Base-by-base conservation (phyloP, 2,329 filamentous ascomycete genomes). In the Sporothrix globosa region DNA sequence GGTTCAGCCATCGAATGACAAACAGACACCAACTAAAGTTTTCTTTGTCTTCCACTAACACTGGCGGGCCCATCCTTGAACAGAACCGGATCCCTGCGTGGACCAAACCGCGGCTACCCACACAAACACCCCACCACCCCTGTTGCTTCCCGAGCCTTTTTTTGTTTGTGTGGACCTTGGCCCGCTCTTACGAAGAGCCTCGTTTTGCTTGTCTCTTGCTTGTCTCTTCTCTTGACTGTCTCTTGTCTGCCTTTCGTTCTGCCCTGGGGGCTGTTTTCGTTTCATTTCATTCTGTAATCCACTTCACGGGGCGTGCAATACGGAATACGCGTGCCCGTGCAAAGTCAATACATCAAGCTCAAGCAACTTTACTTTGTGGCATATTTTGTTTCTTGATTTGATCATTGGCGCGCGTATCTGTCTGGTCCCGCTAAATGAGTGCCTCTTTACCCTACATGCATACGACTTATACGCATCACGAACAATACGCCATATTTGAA, bases 381-480 rank as follows among this genome's bases (percentile, higher is more conserved):
- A 1, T 34, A 19, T 63, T 17, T 44, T 61, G 11, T 44, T 44
- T 61, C n/a, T 21, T 13, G 30, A 21, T 58, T 48, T 34, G 34
- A 9, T 34, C 56, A 17, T 39, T 21, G 11, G 17, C n/a, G 19
- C 54, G 54, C 30, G 56, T 60, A 60, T 60, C 56, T 39, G 30
- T 34, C 34, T 60, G 30, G 56, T 60, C 56, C 56, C 30, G 56
- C 41, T 41, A 41, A 30, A 60, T 60, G 56, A 34, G 56, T 30
- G 56, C 56, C n/a, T 44, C 56, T 61, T 61, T 34, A 44, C 58
- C 58, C n/a, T 61, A 61, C 34, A n/a, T 44, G 30, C 11, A 2
- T 61, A 13, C 34, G 56, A 61, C 56, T 61, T 61, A 61, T n/a
- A 61, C 34, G 39, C 56, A 7, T 60, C 56, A 34, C 56, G 30